Percentiles rank a stretch among this genome's conserved stretches.
Conservation (phyloP, 2,329 filamentous ascomycete species). For the Colletotrichum tofieldiae region DNA sequence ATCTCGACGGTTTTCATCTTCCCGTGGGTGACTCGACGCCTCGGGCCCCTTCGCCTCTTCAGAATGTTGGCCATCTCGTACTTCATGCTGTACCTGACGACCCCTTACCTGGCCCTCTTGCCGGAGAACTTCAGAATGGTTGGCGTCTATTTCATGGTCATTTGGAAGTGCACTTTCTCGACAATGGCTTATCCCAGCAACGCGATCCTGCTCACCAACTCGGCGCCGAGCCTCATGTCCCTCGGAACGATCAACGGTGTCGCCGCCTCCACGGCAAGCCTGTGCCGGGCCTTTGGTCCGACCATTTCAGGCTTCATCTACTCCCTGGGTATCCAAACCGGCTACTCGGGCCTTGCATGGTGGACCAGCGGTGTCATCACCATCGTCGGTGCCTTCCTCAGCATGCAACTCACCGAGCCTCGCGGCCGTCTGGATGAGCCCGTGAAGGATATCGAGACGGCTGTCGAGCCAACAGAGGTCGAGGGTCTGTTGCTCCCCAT, state of each 20-base stretch:
- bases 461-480: slow-evolving; percentile 45
- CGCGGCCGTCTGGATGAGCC: slow-evolving; percentile 61
- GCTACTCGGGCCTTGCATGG: slow-evolving; percentile 92
- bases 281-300: slow-evolving; percentile 90
- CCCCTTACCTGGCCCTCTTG: slow-evolving; percentile 90
- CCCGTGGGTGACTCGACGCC: slow-evolving; percentile 79
- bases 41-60: slow-evolving; percentile 88
- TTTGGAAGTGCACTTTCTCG: slow-evolving; percentile 94
- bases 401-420: slow-evolving; percentile 81
- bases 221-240: slow-evolving; percentile 85
- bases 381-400: slow-evolving; percentile 80
- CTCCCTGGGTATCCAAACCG: slow-evolving; percentile 81
- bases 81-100: slow-evolving; percentile 88
- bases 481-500: slow-evolving; percentile 31
- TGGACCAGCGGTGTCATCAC: slow-evolving; percentile 89
- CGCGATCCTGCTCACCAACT: slow-evolving; percentile 90
- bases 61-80: slow-evolving; percentile 86
- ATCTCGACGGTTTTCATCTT: slow-evolving; percentile 88
- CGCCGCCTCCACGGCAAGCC: slow-evolving; percentile 90
- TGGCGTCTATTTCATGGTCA: slow-evolving; percentile 82
- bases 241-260: slow-evolving; percentile 95
- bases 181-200: slow-evolving; percentile 93
- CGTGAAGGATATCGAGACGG: slow-evolving; percentile 58
- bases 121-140: slow-evolving; percentile 80
- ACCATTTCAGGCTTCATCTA: slow-evolving; percentile 90